A percentile compares a stretch with the other conserved stretches of the same genome.
phyloP scores from a whole-genome alignment of 2,329 filamentous ascomycete species.

The Pseudofabraea citricarpa region DNA sequence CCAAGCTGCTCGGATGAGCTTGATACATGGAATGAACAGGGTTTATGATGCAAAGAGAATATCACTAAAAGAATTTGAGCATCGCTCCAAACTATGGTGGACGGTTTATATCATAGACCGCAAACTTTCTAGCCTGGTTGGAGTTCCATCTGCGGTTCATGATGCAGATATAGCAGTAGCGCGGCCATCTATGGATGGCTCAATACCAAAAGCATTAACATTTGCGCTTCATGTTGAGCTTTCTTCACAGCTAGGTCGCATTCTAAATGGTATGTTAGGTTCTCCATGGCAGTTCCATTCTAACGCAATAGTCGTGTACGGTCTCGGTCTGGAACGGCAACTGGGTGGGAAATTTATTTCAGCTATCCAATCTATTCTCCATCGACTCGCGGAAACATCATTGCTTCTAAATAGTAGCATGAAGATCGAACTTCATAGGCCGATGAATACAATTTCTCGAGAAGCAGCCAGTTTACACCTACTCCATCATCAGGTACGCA shows the following conservation, averaged over 20 bases:
- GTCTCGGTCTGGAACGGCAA: slow-evolving; percentile 1
- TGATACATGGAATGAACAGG: slow-evolving; percentile 1
- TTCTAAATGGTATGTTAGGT: not conserved
- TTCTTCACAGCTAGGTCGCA: slow-evolving; percentile 1
- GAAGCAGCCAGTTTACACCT: slow-evolving; percentile 1
- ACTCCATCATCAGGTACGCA: not conserved
- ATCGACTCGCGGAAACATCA: not conserved
- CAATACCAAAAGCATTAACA: not conserved
- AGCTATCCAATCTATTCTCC: slow-evolving; percentile 1
- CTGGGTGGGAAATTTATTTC: not conserved
- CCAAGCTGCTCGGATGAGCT: not conserved
- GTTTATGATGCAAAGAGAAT: slow-evolving; percentile 1
- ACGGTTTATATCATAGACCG: slow-evolving; percentile 1
- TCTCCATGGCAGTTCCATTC: not conserved
- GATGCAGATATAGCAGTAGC: not conserved
- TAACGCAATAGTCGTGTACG: not conserved
- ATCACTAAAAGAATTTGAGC: not conserved
- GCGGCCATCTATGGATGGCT: not conserved
- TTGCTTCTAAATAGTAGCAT: not conserved
- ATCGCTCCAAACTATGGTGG: slow-evolving; percentile 1
- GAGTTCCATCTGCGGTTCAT: not conserved
- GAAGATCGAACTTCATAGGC: not conserved
- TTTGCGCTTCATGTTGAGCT: not conserved
- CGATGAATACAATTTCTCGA: not conserved
- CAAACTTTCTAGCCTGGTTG: not conserved